Evolutionary conservation across 371 early-diverging fungal genomes (phyloP).

Genomic region (Amoeboaphelidium protococcarum): DNA sequence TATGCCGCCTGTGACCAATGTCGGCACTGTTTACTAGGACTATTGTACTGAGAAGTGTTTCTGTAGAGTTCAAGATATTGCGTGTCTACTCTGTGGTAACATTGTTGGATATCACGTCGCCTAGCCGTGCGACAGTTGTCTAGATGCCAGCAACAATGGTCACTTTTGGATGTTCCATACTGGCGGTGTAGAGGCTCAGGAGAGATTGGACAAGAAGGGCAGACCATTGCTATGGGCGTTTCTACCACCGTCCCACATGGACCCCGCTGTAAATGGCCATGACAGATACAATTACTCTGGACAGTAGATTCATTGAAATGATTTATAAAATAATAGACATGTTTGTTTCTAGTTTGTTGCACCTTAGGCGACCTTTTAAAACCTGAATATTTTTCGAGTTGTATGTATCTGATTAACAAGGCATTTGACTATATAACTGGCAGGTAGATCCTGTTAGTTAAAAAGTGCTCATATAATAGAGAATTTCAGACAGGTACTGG

Average conservation of each 20-base stretch:
- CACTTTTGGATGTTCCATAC: constrained; percentile 94
- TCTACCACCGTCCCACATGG: constrained; percentile 7
- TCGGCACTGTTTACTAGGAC: constrained; percentile 65
- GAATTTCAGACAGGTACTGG: no score
- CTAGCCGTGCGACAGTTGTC: constrained; percentile 66
- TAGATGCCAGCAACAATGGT: constrained; percentile 78
- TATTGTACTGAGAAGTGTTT: constrained; percentile 72
- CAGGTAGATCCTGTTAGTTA: no score
- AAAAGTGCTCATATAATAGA: no score
- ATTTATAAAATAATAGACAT: no score
- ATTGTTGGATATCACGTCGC: constrained; percentile 86
- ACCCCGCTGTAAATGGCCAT: no score
- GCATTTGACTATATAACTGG: no score
- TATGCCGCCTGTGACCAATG: constrained; percentile 40
- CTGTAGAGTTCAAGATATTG: constrained; percentile 77
- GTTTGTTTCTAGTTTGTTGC: no score
- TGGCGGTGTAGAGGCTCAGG: constrained; percentile 33
- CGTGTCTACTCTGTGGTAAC: constrained; percentile 72
- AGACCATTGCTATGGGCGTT: constrained; percentile 12
- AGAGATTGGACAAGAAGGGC: constrained; percentile 19
- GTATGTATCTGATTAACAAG: no score
- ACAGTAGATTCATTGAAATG: no score
- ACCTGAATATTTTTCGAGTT: no score
- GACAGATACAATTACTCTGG: no score
- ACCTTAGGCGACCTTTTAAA: no score